Evolutionary conservation across 345 rosid species (phyloP).

Genomic region (Arabidopsis suecica): DNA sequence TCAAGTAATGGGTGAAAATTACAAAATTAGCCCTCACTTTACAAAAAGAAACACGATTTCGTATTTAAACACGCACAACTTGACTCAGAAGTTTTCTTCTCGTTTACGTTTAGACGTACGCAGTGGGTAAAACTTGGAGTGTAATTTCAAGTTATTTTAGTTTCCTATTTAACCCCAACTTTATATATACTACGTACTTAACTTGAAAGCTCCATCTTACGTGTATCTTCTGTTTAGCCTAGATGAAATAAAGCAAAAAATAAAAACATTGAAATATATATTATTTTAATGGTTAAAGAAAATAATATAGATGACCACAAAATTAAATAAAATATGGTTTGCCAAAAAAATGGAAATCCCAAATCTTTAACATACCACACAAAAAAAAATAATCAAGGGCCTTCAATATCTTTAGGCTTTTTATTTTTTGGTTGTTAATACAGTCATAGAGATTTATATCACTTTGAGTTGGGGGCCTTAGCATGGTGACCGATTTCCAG

Average conservation of each 20-base stretch:
- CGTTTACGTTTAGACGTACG: no score
- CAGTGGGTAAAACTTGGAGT: background rate
- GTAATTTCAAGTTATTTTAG: background rate
- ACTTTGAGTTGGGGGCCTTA: background rate
- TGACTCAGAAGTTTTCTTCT: no score
- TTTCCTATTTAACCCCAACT: background rate
- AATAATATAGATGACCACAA: background rate
- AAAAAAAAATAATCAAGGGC: background rate
- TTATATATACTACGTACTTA: no score
- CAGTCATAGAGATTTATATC: no score
- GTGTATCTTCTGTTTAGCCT: background rate
- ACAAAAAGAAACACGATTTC: no score
- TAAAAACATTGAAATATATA: background rate
- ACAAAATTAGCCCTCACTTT: no score
- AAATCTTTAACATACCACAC: background rate
- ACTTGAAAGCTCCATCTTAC: background rate
- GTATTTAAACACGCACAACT: no score
- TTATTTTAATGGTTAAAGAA: background rate
- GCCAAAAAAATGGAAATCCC: background rate
- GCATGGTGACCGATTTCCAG: background rate
- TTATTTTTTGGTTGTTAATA: background rate
- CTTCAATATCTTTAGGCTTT: background rate
- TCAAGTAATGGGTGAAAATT: no score
- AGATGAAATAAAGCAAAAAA: background rate
- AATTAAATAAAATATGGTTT: background rate